Evolutionary conservation across 352 stramenopile species (phyloP), one percentile per base, ranked within the genome.

Genomic region (Phytophthora colocasiae): DNA sequence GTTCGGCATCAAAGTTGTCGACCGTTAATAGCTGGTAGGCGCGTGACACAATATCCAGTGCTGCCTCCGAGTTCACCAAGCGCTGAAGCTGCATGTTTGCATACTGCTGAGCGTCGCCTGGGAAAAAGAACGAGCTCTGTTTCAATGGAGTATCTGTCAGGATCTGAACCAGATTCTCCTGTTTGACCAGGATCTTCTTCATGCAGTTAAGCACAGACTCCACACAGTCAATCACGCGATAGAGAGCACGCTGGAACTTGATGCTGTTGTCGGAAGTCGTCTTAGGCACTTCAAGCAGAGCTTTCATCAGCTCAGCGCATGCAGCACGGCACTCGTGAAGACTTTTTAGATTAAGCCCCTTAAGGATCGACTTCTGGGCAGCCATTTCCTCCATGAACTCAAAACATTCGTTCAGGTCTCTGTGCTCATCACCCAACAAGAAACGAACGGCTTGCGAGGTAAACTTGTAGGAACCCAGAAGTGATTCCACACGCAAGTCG

Each of bases 41-140:
- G 15, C 88, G 75, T 0, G 86, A 94, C 1, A 96, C 86, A 54
- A 96, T 94, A 51, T 96, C 88, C 17, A 95, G 67, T 9, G 86
- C 86, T 41, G 86, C 83, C 62, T 95, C 85, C 26, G 85, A 87
- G 55, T 93, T 93, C 26, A 96, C 88, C 15, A 96, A 65, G 10
- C 83, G 81, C 60, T 92, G 82, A 2, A 96, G 63, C 53, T 96
- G 88, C 17, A 90, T 63, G 45, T 83, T 93, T 6, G 86, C 86
- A 58, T 96, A 96, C 39, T 91, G 85, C 55, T 96, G 88, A 2
- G 83, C 80, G 55, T 91, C 86, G 6, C 85, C 88, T 11, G 88
- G 88, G 66, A 96, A 96, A 56, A 96, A 96, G 69, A 96, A 96
- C 15, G 88, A 96, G 71, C 87, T 93, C 27, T 87, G 85, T 58